phyloP scores from a whole-genome alignment of 164 flowering plant genomes.

The Paratinospora sagittata region DNA sequence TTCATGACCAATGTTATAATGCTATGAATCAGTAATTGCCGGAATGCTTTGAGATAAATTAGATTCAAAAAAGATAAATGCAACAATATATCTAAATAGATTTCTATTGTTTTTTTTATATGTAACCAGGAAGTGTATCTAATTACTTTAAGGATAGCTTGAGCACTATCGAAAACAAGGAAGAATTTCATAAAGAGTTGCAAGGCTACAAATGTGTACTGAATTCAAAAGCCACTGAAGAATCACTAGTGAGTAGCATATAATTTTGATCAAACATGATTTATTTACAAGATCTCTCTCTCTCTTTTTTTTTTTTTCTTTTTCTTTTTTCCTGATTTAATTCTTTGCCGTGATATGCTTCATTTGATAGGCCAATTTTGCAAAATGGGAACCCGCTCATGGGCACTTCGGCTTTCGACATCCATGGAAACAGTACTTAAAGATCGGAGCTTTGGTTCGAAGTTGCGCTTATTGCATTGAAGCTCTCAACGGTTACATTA shows the following conservation, averaged over 20 bases:
- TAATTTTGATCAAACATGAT: neutral
- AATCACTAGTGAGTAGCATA: conserved; percentile 42
- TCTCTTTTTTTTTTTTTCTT: no score
- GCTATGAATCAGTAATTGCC: neutral
- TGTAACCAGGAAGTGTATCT: conserved; percentile 34
- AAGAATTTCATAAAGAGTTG: conserved; percentile 20
- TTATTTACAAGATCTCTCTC: neutral
- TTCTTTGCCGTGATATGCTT: no score
- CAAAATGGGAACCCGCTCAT: conserved; percentile 87
- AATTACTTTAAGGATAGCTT: conserved; percentile 30
- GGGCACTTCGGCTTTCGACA: conserved; percentile 63
- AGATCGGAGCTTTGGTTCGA: conserved; percentile 48
- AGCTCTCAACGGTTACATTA: conserved; percentile 49
- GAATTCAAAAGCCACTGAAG: conserved; percentile 62
- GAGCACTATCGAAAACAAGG: conserved; percentile 5
- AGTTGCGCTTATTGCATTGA: conserved; percentile 65
- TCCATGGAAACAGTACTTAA: conserved; percentile 82
- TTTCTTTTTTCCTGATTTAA: no score
- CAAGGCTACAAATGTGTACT: conserved; percentile 60
- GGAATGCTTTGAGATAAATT: no score
- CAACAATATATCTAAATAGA: no score
- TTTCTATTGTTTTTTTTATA: neutral
- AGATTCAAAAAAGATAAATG: no score
- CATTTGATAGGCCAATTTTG: conserved; percentile 57
- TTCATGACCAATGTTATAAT: neutral